Percentiles rank a stretch among this genome's conserved stretches.
These are phyloP conservation scores for Exophiala sp. DNA, from an alignment of 2,329 filamentous ascomycete genomes.

Conservation along the genomic window DNA sequence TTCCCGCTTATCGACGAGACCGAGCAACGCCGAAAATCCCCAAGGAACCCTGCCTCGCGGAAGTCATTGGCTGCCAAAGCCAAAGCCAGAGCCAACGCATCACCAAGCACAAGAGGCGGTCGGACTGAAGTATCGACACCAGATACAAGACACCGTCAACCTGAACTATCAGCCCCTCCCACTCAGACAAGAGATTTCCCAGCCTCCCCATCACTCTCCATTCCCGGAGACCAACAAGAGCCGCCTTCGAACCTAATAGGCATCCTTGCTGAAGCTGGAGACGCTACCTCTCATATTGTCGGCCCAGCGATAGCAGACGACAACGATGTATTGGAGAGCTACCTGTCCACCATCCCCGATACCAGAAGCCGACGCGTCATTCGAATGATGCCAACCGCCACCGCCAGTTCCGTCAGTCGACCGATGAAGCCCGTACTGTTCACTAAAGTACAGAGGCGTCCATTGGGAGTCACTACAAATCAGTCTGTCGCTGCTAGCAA, in stretches of 20 bases:
- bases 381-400: too few species aligned
- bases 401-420: too few species aligned
- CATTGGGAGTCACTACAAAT: background rate
- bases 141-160: too few species aligned
- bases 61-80: background rate
- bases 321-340: conserved; percentile 54
- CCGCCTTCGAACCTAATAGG: conserved; percentile 2
- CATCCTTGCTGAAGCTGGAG: conserved; percentile 2
- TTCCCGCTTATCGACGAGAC: conserved; percentile 38
- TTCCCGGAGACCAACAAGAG: conserved; percentile 1
- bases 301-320: conserved; percentile 55
- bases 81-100: too few species aligned
- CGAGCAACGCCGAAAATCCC: conserved; percentile 1
- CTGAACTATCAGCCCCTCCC: too few species aligned
- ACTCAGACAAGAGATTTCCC: too few species aligned
- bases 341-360: conserved; percentile 43
- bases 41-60: too few species aligned
- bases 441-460: too few species aligned
- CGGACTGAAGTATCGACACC: too few species aligned
- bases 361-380: conserved; percentile 21
- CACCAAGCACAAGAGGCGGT: too few species aligned
- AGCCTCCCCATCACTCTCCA: background rate
- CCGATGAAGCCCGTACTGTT: too few species aligned
- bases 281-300: conserved; percentile 46
- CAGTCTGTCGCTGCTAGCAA: conserved; percentile 42